Conservation (phyloP, 2,329 filamentous ascomycete genomes). For the Alternaria infectoria region DNA sequence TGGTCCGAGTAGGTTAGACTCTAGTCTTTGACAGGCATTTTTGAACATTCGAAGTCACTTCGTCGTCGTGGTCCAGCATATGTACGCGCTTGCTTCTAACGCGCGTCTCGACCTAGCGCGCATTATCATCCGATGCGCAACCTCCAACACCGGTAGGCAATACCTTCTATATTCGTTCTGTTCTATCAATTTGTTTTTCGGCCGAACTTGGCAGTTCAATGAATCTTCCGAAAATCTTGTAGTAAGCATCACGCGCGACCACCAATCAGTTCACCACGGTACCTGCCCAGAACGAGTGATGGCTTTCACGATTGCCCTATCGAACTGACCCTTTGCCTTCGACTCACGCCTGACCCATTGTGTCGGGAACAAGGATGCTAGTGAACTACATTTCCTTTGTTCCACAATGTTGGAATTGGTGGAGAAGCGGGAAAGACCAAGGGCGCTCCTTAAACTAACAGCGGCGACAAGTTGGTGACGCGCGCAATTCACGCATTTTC, state of each 20-base stretch:
- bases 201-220: not conserved
- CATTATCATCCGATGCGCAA: not conserved
- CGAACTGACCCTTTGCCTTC: not conserved
- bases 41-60: not conserved
- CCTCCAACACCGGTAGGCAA: not conserved
- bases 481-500: not conserved
- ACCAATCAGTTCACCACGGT: not conserved
- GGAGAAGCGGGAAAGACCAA: not conserved
- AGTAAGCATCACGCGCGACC: not conserved
- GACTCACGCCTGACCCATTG: not conserved
- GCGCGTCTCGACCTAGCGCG: not conserved
- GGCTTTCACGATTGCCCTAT: not conserved
- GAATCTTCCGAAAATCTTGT: not conserved
- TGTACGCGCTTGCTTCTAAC: not conserved
- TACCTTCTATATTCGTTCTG: not conserved
- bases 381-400: not conserved
- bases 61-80: not conserved
- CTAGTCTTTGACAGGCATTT: not conserved
- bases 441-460: not conserved
- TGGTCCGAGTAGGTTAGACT: not conserved
- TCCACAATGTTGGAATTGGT: not conserved
- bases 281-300: too few species aligned
- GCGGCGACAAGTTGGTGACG: not conserved
- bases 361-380: not conserved
- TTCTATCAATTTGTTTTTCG: not conserved